A percentile compares a stretch with the other conserved stretches of the same genome.
Conservation (phyloP, 2,329 filamentous ascomycete species). For the Lasiodiplodia sp. region DNA sequence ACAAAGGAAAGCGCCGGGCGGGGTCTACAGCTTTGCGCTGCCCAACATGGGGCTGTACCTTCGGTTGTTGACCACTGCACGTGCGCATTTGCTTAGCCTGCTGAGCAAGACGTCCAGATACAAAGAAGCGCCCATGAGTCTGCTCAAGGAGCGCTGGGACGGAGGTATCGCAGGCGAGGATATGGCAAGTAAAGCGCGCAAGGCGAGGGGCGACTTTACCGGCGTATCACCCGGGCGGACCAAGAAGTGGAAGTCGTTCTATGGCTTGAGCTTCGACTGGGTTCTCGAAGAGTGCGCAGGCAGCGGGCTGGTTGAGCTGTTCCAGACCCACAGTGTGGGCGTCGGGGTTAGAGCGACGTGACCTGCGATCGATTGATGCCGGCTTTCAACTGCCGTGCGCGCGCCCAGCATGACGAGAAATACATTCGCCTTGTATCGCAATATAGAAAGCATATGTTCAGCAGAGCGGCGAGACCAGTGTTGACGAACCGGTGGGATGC, state of each 20-base stretch:
- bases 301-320: constrained; percentile 73
- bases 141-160: constrained; percentile 74
- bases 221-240: constrained; percentile 68
- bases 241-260: constrained; percentile 74
- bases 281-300: constrained; percentile 74
- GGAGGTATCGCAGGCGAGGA: constrained; percentile 64
- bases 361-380: constrained; percentile 1
- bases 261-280: constrained; percentile 75
- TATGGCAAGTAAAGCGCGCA: constrained; percentile 56
- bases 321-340: constrained; percentile 78
- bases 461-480: too few relatives aligned
- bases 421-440: not conserved
- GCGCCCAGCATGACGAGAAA: not conserved
- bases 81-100: constrained; percentile 67
- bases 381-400: not conserved
- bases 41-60: constrained; percentile 73
- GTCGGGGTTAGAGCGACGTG: constrained; percentile 60
- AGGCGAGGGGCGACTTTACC: constrained; percentile 61
- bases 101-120: constrained; percentile 65
- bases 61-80: constrained; percentile 67
- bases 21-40: constrained; percentile 60
- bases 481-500: not conserved
- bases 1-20: constrained; percentile 5
- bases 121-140: constrained; percentile 67
- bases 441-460: not conserved